Evolutionary conservation across 345 rosid species (phyloP).

Genomic region (Eucalyptus paniculata): DNA sequence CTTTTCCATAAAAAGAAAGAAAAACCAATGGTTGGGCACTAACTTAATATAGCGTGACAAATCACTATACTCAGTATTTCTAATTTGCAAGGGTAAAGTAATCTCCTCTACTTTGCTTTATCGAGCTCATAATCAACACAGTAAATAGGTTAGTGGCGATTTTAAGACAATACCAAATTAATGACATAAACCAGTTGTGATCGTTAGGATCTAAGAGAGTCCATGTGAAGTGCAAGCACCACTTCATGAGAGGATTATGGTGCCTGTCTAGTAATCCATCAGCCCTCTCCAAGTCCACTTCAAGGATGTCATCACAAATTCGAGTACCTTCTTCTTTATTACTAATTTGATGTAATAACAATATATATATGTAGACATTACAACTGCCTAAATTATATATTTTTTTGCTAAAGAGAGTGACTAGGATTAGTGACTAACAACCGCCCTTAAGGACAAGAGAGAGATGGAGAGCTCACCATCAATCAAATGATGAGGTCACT

Average conservation of each 20-base stretch:
- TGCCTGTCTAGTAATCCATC: neutral
- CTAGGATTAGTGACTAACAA: neutral
- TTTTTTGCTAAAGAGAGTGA: neutral
- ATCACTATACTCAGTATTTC: too few species aligned
- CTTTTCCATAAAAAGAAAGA: neutral
- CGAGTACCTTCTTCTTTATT: neutral
- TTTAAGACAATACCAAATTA: neutral
- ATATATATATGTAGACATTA: neutral
- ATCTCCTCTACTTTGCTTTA: neutral
- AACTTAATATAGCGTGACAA: neutral
- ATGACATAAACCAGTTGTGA: rapidly evolving
- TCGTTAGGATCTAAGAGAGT: neutral
- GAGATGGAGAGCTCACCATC: neutral
- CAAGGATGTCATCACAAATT: neutral
- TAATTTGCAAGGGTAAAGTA: neutral
- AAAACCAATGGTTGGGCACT: neutral
- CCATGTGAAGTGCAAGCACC: neutral
- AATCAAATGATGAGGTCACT: neutral
- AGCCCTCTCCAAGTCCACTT: rapidly evolving
- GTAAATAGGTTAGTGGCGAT: neutral
- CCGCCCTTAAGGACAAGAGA: neutral
- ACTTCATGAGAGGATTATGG: neutral
- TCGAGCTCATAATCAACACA: neutral
- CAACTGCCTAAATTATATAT: too few species aligned
- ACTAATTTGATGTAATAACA: neutral